Percentiles rank a stretch among this genome's conserved stretches.
Evolutionary conservation across 768 basidiomycete genomes (phyloP).

Genomic region (Lentinula detonsa): DNA sequence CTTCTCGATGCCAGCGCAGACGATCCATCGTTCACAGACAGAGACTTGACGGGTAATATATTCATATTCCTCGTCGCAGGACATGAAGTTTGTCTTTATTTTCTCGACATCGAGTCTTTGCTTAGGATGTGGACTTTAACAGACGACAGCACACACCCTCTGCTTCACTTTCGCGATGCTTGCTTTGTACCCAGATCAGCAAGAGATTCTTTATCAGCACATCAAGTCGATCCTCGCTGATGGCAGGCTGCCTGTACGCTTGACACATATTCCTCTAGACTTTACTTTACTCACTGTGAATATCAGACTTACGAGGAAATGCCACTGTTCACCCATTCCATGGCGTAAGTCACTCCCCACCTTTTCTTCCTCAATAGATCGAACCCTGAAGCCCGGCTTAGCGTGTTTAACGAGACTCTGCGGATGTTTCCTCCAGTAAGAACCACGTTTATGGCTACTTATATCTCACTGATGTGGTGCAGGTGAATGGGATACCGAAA

Average conservation of each 20-base stretch:
- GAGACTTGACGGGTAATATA: conserved; percentile 30
- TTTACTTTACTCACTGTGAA: neutral
- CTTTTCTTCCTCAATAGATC: neutral
- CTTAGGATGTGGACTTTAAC: conserved; percentile 1
- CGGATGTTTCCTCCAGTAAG: conserved; percentile 41
- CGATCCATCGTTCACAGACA: conserved; percentile 1
- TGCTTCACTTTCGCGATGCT: conserved; percentile 33
- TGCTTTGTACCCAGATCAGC: conserved; percentile 30
- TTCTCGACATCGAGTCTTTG: neutral
- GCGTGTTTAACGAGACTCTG: conserved; percentile 45
- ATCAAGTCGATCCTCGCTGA: conserved; percentile 25
- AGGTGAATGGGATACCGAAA: conserved; percentile 41
- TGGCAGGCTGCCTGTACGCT: conserved; percentile 24
- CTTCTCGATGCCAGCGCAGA: conserved; percentile 45
- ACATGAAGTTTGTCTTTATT: conserved; percentile 38
- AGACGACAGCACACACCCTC: conserved; percentile 31
- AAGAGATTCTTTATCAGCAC: conserved; percentile 28
- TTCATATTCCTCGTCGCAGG: conserved; percentile 55
- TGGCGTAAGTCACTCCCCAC: conserved; percentile 24
- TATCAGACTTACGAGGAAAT: conserved; percentile 34
- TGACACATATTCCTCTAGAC: neutral
- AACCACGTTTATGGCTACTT: neutral
- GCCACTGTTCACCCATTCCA: conserved; percentile 28
- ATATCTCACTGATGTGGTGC: neutral
- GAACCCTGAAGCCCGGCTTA: conserved; percentile 10